Conservation (phyloP, 2,329 filamentous ascomycete species). For the Aspergillus costaricaensis region DNA sequence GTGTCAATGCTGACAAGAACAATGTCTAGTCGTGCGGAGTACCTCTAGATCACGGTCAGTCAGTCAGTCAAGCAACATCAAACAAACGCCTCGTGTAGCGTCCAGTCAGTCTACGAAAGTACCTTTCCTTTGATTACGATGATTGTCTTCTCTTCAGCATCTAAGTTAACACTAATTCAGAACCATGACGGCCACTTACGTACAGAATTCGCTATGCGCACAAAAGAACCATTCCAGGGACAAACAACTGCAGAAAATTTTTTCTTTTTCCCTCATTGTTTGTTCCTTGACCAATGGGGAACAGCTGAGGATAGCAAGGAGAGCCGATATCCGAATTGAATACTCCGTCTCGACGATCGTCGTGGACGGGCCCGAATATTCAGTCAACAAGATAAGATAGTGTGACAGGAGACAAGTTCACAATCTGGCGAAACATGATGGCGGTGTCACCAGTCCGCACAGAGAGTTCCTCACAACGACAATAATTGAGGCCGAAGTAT, state of each 20-base stretch:
- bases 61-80: not conserved
- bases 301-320: not conserved
- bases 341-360: constrained; percentile 2
- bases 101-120: not conserved
- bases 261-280: not conserved
- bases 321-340: not conserved
- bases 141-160: not conserved
- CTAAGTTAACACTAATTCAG: not conserved
- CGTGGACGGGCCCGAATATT: not conserved
- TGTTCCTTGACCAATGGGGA: not conserved
- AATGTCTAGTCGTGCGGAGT: not conserved
- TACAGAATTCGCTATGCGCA: not conserved
- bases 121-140: not conserved
- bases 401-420: not conserved
- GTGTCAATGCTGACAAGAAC: not conserved
- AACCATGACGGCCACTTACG: not conserved
- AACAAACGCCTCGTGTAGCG: not conserved
- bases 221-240: constrained; percentile 5
- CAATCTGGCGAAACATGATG: not conserved
- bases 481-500: not conserved
- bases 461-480: not conserved
- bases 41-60: not conserved
- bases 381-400: not conserved
- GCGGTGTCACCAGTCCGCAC: not conserved
- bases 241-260: not conserved